A percentile compares a stretch with the other conserved stretches of the same genome.
Conservation (phyloP, 345 rosid genomes). For the Syzygium jambos region DNA sequence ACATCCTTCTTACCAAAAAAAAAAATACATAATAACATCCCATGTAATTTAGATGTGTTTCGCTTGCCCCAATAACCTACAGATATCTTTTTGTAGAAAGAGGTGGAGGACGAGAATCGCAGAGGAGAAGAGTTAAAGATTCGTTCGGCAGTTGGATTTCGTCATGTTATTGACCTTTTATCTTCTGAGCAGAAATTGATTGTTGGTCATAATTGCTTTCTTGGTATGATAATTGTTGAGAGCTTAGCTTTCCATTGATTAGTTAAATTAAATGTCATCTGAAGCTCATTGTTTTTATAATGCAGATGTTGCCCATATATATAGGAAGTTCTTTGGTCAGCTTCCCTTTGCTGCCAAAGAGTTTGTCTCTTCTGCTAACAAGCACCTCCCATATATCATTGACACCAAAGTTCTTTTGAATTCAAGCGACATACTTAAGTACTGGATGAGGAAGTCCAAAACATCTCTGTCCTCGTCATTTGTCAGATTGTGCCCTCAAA, state of each 20-base stretch:
- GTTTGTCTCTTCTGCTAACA: slow-evolving; percentile 48
- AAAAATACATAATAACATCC: not conserved
- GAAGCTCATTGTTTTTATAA: not conserved
- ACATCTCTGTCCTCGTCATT: slow-evolving; percentile 77
- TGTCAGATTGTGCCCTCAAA: slow-evolving; percentile 59
- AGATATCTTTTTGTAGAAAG: slow-evolving; percentile 38
- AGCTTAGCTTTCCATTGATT: not conserved
- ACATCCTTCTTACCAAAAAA: too few species aligned
- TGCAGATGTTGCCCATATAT: slow-evolving; percentile 83
- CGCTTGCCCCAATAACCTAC: not conserved
- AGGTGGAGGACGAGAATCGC: slow-evolving; percentile 49
- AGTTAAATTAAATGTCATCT: not conserved
- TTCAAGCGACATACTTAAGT: slow-evolving; percentile 33
- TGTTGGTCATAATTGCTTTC: slow-evolving; percentile 90
- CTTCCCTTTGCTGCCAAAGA: slow-evolving; percentile 74
- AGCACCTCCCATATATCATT: slow-evolving; percentile 56
- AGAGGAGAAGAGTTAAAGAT: slow-evolving; percentile 48
- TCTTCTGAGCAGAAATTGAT: slow-evolving; percentile 76
- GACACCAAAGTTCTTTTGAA: slow-evolving; percentile 91
- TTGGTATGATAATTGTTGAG: slow-evolving; percentile 39
- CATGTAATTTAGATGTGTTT: not conserved
- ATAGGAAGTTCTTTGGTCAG: slow-evolving; percentile 74
- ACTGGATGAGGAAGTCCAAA: slow-evolving; percentile 53
- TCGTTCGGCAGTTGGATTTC: slow-evolving; percentile 67
- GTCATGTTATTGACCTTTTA: slow-evolving; percentile 84